Percentiles rank a stretch among this genome's conserved stretches.
These are phyloP conservation scores for Epichloe hybrida DNA, from an alignment of 2,329 filamentous ascomycete genomes.

Conservation along the genomic window DNA sequence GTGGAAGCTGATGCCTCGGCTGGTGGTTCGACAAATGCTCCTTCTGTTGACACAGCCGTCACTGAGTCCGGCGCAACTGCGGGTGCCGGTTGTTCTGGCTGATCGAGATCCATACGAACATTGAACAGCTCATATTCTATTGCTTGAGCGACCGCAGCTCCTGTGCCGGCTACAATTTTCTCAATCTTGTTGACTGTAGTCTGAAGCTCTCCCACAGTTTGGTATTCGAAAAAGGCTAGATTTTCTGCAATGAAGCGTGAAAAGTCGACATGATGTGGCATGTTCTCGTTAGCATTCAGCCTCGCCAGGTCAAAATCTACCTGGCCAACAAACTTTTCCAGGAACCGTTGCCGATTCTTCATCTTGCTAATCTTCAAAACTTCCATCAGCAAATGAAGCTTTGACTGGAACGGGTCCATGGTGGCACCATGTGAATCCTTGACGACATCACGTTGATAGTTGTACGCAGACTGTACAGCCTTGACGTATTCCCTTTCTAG, in stretches of 20 bases:
- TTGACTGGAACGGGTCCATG: slow-evolving; percentile 56
- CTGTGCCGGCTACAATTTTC: slow-evolving; percentile 74
- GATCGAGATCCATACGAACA: slow-evolving; percentile 40
- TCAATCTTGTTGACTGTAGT: slow-evolving; percentile 65
- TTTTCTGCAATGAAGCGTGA: slow-evolving; percentile 84
- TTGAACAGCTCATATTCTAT: slow-evolving; percentile 81
- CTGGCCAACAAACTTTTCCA: slow-evolving; percentile 66
- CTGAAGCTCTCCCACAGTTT: slow-evolving; percentile 69
- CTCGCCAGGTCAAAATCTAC: slow-evolving; percentile 71
- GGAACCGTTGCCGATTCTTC: slow-evolving; percentile 78
- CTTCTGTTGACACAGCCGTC: neutral
- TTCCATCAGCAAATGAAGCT: slow-evolving; percentile 73
- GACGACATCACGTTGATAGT: slow-evolving; percentile 74
- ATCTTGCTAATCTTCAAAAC: slow-evolving; percentile 83
- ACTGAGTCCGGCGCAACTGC: slow-evolving; percentile 6
- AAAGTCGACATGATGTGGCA: slow-evolving; percentile 61
- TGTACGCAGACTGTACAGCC: slow-evolving; percentile 72
- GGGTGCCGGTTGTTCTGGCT: slow-evolving; percentile 12
- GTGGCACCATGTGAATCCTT: slow-evolving; percentile 62
- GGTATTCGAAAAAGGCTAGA: slow-evolving; percentile 82
- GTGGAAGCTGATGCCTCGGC: neutral
- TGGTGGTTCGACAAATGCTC: neutral
- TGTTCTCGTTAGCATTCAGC: slow-evolving; percentile 43
- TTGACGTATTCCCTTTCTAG: slow-evolving; percentile 91
- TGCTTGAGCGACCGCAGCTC: slow-evolving; percentile 68